These are phyloP conservation scores for Lipomyces chichibuensis DNA, from an alignment of 805 yeast genomes.

Conservation along the genomic window DNA sequence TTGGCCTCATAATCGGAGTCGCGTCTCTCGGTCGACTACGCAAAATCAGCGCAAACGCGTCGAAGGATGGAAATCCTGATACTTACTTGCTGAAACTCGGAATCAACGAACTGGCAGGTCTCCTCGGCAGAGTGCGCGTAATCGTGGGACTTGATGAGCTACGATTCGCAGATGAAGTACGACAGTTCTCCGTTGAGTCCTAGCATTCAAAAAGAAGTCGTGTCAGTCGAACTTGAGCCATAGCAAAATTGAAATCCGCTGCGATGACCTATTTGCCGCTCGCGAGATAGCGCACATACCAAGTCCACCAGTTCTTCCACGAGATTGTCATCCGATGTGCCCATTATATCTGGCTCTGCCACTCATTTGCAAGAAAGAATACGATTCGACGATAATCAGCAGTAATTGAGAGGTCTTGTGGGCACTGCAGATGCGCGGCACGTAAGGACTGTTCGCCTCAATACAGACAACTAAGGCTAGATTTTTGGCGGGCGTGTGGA, in stretches of 20 bases:
- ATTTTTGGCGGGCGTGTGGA: background rate
- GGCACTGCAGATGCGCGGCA: background rate
- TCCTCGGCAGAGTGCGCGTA: background rate
- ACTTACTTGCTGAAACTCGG: background rate
- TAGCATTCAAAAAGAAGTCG: background rate
- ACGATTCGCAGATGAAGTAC: too few relatives aligned
- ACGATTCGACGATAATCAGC: background rate
- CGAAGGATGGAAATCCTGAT: background rate
- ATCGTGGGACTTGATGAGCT: background rate
- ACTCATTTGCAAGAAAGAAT: background rate
- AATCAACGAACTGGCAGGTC: background rate
- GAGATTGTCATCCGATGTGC: background rate
- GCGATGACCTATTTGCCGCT: background rate
- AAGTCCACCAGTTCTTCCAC: slow-evolving; percentile 3
- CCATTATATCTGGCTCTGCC: slow-evolving; percentile 2
- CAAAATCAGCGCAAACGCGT: background rate
- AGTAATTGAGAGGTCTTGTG: background rate
- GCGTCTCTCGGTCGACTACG: slow-evolving; percentile 8
- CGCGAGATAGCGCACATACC: background rate
- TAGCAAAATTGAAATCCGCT: background rate
- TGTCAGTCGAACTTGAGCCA: background rate
- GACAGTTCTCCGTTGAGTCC: background rate
- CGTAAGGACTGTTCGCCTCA: background rate
- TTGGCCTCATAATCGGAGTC: slow-evolving; percentile 7
- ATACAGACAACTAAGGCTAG: background rate